Conservation (phyloP, 2,329 filamentous ascomycete genomes). For the Raffaelea deltoideospora region DNA sequence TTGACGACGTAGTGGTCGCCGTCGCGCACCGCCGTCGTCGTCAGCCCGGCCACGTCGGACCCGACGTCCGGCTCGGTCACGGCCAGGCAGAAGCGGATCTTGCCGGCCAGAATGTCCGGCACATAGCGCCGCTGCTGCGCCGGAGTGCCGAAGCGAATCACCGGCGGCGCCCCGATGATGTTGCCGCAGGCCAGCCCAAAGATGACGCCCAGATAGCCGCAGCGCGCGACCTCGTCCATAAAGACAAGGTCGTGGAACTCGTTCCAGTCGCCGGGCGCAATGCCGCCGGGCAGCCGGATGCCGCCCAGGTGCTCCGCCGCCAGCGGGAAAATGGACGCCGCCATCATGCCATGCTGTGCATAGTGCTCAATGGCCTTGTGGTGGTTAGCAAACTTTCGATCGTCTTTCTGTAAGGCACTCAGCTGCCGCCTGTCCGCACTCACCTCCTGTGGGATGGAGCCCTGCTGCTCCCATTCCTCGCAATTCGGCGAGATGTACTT, state of each 20-base stretch:
- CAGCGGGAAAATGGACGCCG: not conserved
- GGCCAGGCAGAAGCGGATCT: slow-evolving; percentile 76
- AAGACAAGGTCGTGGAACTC: slow-evolving; percentile 73
- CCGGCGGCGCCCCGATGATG: slow-evolving; percentile 13
- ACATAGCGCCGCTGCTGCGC: slow-evolving; percentile 3
- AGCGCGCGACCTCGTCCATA: slow-evolving; percentile 53
- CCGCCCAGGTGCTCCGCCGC: not conserved
- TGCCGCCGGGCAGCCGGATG: not conserved
- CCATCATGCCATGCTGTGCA: no score
- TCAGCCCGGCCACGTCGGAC: slow-evolving; percentile 58
- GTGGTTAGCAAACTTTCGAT: no score
- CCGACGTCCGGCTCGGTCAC: slow-evolving; percentile 79
- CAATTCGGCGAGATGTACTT: slow-evolving; percentile 58
- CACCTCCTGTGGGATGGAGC: no score
- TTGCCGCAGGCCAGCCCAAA: slow-evolving; percentile 18
- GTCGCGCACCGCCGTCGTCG: slow-evolving; percentile 48
- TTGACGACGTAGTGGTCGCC: slow-evolving; percentile 57
- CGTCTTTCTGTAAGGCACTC: no score
- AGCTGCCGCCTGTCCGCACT: no score
- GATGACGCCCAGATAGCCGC: slow-evolving; percentile 16
- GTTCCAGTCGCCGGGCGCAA: slow-evolving; percentile 36
- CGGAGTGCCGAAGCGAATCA: slow-evolving; percentile 3
- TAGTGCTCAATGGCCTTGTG: no score
- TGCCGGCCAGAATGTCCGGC: slow-evolving; percentile 39
- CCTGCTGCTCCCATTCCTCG: not conserved